Evolutionary conservation across 352 stramenopile genomes (phyloP), one percentile per base, ranked within the genome.

Genomic region (Halophytophthora polymorphica): DNA sequence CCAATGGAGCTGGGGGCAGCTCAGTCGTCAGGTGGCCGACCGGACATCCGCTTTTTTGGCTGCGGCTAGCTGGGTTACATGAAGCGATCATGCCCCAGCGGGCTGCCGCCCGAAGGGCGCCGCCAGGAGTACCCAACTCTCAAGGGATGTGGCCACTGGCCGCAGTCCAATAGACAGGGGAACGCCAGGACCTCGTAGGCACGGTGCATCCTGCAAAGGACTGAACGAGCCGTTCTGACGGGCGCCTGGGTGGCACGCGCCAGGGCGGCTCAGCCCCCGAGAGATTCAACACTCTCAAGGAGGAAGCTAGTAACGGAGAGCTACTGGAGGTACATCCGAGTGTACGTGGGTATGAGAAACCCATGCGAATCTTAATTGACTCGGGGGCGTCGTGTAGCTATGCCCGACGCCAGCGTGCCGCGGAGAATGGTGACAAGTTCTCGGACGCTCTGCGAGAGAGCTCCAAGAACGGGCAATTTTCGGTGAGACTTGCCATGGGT

Each of bases 181-280:
- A 65, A 58, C 49, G 46, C 36, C 38, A 37, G 45, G 37, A 38
- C 56, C 55, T 54, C 56, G 51, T 69, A 69, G 58, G 55, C 40
- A 51, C 58, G 46, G 45, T 50, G 43, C 40, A 39, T 41, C 57
- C 54, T 63, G 53, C 58, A 65, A 46, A 50, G 46, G 48, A 53
- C 45, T 13, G 29, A 38, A 53, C 46, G 19, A 37, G 50, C 54
- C 40, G 19, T 56, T 41, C 23, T 51, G 44, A 54, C 19, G 1
- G 46, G 36, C 22, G 47, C 28, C 23, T 36, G 25, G 46, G 35
- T 34, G 14, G 50, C 31, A 40, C 38, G 12, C 25, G 38, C 40
- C 36, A 54, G 41, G 40, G 14, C 34, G 46, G 21, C n/a, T 50
- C 57, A 56, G 54, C 48, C 51, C 61, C 51, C 56, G 48, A 50